Evolutionary conservation across 73 alveolate genomes (phyloP).

Genomic region (Tetrahymena thermophila): DNA sequence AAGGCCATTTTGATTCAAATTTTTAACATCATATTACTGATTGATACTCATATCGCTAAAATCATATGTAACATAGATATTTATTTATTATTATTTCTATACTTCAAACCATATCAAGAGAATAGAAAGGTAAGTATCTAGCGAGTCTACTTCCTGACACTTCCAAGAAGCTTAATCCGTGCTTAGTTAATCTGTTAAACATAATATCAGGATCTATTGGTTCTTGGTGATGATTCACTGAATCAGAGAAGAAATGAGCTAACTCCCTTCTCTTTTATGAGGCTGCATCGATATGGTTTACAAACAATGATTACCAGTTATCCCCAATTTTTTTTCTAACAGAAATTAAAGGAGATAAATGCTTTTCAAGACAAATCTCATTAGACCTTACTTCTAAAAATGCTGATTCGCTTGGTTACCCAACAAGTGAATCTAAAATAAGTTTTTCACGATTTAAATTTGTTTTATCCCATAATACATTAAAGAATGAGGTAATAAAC

Average conservation of each 20-base stretch:
- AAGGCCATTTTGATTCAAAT: not conserved
- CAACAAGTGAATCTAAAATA: conserved; percentile 54
- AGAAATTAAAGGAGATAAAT: conserved; percentile 50
- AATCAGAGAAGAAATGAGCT: conserved; percentile 56
- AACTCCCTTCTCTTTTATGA: conserved; percentile 43
- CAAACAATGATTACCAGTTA: conserved; percentile 28
- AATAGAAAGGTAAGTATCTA: conserved; percentile 68
- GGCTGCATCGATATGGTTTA: conserved; percentile 73
- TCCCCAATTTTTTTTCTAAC: conserved; percentile 40
- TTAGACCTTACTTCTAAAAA: conserved; percentile 64
- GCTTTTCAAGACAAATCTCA: conserved; percentile 50
- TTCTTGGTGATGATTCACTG: conserved; percentile 25
- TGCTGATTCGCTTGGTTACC: conserved; percentile 69
- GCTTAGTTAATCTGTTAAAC: conserved; percentile 58
- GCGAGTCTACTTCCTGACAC: conserved; percentile 60
- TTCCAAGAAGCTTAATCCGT: conserved; percentile 65
- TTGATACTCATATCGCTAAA: not conserved
- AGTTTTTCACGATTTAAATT: conserved; percentile 30
- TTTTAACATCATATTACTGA: not conserved
- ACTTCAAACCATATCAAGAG: conserved; percentile 58
- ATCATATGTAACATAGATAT: not conserved
- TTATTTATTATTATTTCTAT: not conserved
- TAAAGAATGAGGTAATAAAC: conserved; percentile 44
- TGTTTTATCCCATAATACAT: conserved; percentile 54
- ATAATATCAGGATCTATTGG: conserved; percentile 55